phyloP scores from a whole-genome alignment of 148 eudicot species.

The Polygonum aviculare region DNA sequence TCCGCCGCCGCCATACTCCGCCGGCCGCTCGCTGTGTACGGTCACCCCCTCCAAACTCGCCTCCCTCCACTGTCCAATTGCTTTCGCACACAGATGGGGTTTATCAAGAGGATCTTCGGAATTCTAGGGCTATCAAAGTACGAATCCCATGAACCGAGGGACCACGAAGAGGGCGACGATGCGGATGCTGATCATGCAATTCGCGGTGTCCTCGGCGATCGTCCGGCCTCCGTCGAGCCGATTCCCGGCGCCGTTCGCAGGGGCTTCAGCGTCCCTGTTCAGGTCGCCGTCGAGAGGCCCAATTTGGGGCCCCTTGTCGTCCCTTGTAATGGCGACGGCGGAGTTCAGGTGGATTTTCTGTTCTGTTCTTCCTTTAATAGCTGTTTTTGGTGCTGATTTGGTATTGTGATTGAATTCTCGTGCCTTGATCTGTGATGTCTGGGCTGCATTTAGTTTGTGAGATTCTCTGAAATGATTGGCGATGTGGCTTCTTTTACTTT shows the following conservation, averaged over 20 bases:
- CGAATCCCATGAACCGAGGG: conserved; percentile 30
- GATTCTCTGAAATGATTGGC: background rate
- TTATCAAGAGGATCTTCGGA: conserved; percentile 39
- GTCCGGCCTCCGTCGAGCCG: conserved; percentile 19
- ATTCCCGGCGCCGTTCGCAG: conserved; percentile 41
- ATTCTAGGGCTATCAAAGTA: conserved; percentile 51
- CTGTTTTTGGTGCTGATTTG: background rate
- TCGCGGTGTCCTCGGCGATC: conserved; percentile 4
- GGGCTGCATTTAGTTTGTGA: background rate
- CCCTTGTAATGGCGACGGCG: conserved; percentile 65
- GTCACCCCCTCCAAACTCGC: background rate
- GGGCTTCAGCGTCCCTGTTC: conserved; percentile 80
- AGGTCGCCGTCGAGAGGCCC: conserved; percentile 61
- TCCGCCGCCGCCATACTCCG: background rate
- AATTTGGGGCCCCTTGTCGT: conserved; percentile 47
- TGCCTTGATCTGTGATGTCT: background rate
- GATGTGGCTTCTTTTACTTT: background rate
- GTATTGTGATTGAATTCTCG: background rate
- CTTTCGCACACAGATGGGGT: conserved; percentile 31
- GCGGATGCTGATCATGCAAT: conserved; percentile 10
- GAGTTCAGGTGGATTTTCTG: conserved; percentile 54
- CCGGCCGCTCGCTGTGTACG: background rate
- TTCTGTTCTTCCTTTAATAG: background rate
- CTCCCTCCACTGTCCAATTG: background rate
- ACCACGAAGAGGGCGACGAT: conserved; percentile 25